These are phyloP conservation scores for Pinus taeda DNA, from an alignment of 75 land plant species.

Conservation along the genomic window DNA sequence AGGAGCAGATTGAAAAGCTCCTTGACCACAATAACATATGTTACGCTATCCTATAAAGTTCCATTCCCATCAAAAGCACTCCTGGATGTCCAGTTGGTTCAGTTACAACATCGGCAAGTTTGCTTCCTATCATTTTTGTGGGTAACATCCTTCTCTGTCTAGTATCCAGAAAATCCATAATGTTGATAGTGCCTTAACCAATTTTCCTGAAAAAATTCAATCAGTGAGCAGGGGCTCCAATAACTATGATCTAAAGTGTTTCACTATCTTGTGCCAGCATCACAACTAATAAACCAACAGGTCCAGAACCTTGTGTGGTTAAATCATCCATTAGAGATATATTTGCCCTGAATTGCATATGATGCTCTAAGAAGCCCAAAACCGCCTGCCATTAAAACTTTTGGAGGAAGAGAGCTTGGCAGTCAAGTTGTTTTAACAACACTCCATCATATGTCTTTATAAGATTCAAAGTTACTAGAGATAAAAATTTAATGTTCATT, in stretches of 20 bases:
- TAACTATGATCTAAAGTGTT: conserved; percentile 31
- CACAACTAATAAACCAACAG: too few species aligned
- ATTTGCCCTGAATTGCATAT: too few species aligned
- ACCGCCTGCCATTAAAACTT: too few species aligned
- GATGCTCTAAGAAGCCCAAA: too few species aligned
- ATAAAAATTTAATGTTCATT: too few species aligned
- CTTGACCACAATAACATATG: conserved; percentile 35
- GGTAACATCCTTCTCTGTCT: conserved; percentile 15
- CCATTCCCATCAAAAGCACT: conserved; percentile 41
- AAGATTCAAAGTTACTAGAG: too few species aligned
- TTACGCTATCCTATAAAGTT: conserved; percentile 46
- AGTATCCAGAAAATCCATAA: conserved; percentile 18
- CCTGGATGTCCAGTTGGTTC: conserved; percentile 52
- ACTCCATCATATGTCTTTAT: too few species aligned
- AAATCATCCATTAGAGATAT: too few species aligned
- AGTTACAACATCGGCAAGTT: conserved; percentile 44
- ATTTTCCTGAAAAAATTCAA: conserved; percentile 31
- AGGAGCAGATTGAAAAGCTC: not conserved
- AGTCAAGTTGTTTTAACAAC: too few species aligned
- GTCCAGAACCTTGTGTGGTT: too few species aligned
- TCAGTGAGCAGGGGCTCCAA: conserved; percentile 47
- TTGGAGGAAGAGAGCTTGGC: too few species aligned
- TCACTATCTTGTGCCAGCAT: too few species aligned
- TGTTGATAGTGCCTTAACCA: conserved; percentile 36
- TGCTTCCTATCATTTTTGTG: conserved; percentile 23